Base-by-base conservation (phyloP, 208 protist genomes). In the Trypanosoma cruzi region DNA sequence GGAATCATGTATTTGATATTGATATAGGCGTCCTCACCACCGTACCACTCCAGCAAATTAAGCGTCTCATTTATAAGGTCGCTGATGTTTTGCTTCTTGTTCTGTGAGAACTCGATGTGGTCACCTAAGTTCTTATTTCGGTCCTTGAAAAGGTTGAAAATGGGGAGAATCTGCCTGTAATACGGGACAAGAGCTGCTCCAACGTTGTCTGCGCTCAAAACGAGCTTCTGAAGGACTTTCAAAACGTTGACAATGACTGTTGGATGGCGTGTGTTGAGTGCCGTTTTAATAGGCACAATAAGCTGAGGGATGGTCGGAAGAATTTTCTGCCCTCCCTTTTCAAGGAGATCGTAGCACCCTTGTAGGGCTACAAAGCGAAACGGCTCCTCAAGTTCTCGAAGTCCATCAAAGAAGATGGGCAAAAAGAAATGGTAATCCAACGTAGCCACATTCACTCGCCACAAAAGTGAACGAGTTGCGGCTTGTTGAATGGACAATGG, bases 371-470 rank as follows among this genome's bases (percentile, higher is more conserved):
- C 82, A 72, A 99, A 99, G 52, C 78, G 83, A 75, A 86, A 99
- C 32, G 98, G 98, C 75, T 99, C 96, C 71, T 98, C 88, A 67
- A 97, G 89, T 75, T 99, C 98, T 46, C 98, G 84, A 37, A 99
- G 80, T 1, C 98, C 98, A 74, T 99, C 98, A 73, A 99, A 98
- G 72, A 99, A 99, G 73, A 99, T 99, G 31, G 98, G 98, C 20
- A 99, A 89, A 84, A 98, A 99, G 80, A 99, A 98, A 76, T 99
- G 97, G 77, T 99, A 99, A 77, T 99, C 98, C 46, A 99, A 84
- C 82, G 98, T 98, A 40, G 97, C 86, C 20, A 98, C 90, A 64
- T 98, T 92, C 46, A 99, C 96, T 68, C 98, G 98, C 98, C 98
- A 99, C 29, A 94, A 81, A 36, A 99, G 91, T 32, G 87, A 85